These are phyloP conservation scores for Gossypium arboreum DNA, from an alignment of 345 rosid genomes.

Conservation along the genomic window DNA sequence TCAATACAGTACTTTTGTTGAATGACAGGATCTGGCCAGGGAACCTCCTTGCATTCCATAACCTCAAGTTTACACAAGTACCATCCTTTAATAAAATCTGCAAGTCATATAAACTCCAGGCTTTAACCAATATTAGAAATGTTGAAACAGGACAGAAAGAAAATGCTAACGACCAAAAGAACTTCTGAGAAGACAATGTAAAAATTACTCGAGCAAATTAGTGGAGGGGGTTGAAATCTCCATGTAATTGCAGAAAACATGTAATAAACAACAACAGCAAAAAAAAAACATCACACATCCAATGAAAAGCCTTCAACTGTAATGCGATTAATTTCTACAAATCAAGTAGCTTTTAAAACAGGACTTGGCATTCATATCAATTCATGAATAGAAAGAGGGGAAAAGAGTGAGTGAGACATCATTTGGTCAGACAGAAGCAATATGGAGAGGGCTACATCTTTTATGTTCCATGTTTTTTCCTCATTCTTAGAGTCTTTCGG, in stretches of 20 bases:
- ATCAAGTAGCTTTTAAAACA: background rate
- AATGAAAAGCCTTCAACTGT: background rate
- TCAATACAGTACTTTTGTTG: conserved; percentile 52
- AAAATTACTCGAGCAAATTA: conserved; percentile 5
- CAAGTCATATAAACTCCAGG: conserved; percentile 13
- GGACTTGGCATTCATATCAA: background rate
- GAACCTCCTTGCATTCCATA: conserved; percentile 70
- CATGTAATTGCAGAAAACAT: background rate
- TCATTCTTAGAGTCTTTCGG: background rate
- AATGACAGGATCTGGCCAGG: conserved; percentile 60
- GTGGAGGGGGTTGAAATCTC: background rate
- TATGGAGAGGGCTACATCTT: background rate
- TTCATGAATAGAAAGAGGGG: background rate
- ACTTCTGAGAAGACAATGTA: background rate
- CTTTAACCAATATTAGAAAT: conserved; percentile 9
- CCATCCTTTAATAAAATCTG: conserved; percentile 73
- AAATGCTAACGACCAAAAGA: background rate
- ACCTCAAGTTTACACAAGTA: conserved; percentile 82
- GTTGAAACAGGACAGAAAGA: background rate
- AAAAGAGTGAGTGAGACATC: background rate
- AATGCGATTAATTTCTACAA: background rate
- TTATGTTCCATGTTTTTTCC: background rate
- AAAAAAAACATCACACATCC: background rate
- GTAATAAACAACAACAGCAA: background rate
- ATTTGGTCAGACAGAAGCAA: background rate